Evolutionary conservation across 108 stramenopile species (phyloP).

Genomic region (Cyclotella atomus): DNA sequence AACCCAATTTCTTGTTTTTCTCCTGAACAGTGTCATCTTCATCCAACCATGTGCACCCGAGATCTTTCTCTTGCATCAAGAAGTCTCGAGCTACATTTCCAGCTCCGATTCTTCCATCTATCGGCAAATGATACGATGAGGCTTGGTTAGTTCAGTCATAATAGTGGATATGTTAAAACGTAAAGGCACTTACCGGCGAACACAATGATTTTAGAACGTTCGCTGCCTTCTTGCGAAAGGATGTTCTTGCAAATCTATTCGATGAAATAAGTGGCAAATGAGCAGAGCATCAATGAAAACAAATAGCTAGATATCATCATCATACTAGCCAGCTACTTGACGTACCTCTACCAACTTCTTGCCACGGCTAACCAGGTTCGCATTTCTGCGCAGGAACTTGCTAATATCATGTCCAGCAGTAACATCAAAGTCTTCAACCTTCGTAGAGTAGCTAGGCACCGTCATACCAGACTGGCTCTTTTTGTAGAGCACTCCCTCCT

Average conservation of each 20-base stretch:
- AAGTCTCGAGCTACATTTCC: conserved; percentile 42
- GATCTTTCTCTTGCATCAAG: conserved; percentile 32
- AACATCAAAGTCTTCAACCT: conserved; percentile 62
- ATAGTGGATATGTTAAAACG: not conserved
- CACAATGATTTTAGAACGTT: conserved; percentile 74
- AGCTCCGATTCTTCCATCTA: conserved; percentile 60
- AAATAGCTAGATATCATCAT: no score
- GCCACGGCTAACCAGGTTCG: conserved; percentile 41
- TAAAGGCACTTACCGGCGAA: conserved; percentile 44
- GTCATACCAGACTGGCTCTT: conserved; percentile 58
- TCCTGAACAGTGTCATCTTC: conserved; percentile 51
- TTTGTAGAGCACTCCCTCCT: conserved; percentile 51
- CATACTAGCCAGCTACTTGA: not conserved
- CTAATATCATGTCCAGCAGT: conserved; percentile 61
- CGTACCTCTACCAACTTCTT: conserved; percentile 45
- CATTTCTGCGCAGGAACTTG: conserved; percentile 61
- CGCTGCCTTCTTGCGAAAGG: conserved; percentile 38
- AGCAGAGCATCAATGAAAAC: no score
- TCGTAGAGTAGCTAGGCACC: conserved; percentile 48
- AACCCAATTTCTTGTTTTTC: conserved; percentile 70
- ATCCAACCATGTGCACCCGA: conserved; percentile 61
- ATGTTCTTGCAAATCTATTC: conserved; percentile 54
- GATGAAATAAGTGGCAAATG: not conserved
- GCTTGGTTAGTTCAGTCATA: not conserved
- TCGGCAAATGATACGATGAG: not conserved